Evolutionary conservation across 1,284 basidiomycete genomes (phyloP), one percentile per base, ranked within the genome.

Genomic region (Meripilus lineatus): DNA sequence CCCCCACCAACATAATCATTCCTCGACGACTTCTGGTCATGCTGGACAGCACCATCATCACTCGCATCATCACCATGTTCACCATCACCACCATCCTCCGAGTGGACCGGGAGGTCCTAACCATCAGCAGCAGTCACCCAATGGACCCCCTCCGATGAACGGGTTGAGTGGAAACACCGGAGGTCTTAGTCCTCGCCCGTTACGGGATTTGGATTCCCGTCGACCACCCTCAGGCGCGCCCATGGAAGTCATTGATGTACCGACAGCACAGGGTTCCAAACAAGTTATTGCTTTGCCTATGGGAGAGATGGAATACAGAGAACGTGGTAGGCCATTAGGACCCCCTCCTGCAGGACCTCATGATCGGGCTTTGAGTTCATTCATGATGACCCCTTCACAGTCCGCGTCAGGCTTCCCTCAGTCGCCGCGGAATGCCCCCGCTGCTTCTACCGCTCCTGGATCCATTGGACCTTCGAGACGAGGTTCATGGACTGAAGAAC

Each of bases 331-430:
- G 47, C 41, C 53, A 25, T 44, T 52, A 22, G 58, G 54, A 32
- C 59, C 58, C 14, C 69, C 65, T 64, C 51, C 69, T 59, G 24
- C 60, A 64, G 54, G 68, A 64, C 56, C 56, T 24, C 60, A 61
- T 30, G 65, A 67, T 17, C 60, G 62, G 26, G 33, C 59, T 38
- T 57, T 61, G 36, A 72, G 70, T 22, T 72, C 77, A 4, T 78
- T 79, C 51, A 69, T 69, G 6, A 71, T 77, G 65, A 64, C 67
- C n/a, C 69, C 74, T 2, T 64, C 70, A 26, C 69, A 72, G 53
- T 35, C 59, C 6, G 66, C 66, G 48, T 50, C 63, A 53, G 46
- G 45, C 22, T 53, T 50, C 38, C 47, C 55, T 7, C 51, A 56
- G 6, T 58, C 61, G 5, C 51, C 61, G 20, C 51, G 51, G 17